phyloP scores from a whole-genome alignment of 1,139 yeast species.

The Diutina mesorugosa region DNA sequence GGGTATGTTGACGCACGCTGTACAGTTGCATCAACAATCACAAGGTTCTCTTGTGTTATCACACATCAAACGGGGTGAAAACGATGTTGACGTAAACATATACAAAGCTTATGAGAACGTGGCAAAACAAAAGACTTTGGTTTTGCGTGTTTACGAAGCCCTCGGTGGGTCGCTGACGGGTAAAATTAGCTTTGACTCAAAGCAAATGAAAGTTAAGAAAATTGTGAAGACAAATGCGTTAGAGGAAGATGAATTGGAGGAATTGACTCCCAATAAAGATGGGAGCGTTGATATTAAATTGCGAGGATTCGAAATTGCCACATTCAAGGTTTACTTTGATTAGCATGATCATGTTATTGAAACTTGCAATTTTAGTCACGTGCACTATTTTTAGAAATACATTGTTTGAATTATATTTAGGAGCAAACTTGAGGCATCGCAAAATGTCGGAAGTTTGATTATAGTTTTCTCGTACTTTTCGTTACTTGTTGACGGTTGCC shows the following conservation, averaged over 20 bases:
- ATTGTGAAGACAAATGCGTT: conserved; percentile 56
- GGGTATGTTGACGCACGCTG: background rate
- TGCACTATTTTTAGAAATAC: background rate
- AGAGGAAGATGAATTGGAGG: conserved; percentile 40
- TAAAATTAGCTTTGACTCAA: conserved; percentile 21
- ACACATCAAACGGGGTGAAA: conserved; percentile 79
- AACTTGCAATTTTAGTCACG: background rate
- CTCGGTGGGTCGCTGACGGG: conserved; percentile 66
- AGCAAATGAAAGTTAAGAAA: conserved; percentile 25
- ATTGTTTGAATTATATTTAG: background rate
- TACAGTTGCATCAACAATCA: conserved; percentile 14
- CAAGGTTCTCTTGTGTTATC: conserved; percentile 53
- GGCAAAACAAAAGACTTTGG: conserved; percentile 35
- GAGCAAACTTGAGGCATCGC: background rate
- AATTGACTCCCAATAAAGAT: conserved; percentile 10
- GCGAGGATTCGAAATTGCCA: conserved; percentile 70
- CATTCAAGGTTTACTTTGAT: conserved; percentile 28
- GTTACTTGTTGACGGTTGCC: background rate
- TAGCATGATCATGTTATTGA: background rate
- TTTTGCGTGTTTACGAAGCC: conserved; percentile 72
- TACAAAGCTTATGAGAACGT: conserved; percentile 25
- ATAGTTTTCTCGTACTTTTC: background rate
- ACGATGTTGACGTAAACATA: conserved; percentile 42
- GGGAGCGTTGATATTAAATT: conserved; percentile 31
- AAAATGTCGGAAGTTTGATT: background rate